phyloP scores from a whole-genome alignment of 179 eudicot species.

The Drosera spatulata region DNA sequence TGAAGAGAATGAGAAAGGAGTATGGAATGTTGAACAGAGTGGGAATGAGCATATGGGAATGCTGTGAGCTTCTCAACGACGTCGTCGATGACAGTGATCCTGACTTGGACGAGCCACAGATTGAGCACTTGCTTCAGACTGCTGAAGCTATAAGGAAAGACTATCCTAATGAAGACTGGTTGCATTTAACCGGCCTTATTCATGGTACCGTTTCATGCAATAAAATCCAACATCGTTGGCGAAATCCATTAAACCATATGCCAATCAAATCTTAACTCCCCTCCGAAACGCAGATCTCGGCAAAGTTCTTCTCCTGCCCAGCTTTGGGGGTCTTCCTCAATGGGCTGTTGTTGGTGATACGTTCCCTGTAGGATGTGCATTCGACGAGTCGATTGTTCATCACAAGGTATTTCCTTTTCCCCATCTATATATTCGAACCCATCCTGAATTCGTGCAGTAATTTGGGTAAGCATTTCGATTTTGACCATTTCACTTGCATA shows the following conservation, averaged over 20 bases:
- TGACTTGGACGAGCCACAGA: slow-evolving; percentile 90
- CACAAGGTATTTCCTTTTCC: slow-evolving; percentile 44
- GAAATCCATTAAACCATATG: not conserved
- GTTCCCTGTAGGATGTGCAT: slow-evolving; percentile 84
- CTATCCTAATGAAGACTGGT: slow-evolving; percentile 86
- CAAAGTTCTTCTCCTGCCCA: slow-evolving; percentile 75
- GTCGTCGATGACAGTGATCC: slow-evolving; percentile 93
- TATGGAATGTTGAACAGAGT: slow-evolving; percentile 55
- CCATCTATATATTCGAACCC: not conserved
- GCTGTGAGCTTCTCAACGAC: slow-evolving; percentile 76
- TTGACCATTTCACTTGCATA: not conserved
- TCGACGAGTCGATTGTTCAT: slow-evolving; percentile 66
- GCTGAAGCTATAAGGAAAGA: slow-evolving; percentile 89
- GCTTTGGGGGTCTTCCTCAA: slow-evolving; percentile 84
- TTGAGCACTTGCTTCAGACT: slow-evolving; percentile 80
- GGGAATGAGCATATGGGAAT: slow-evolving; percentile 98
- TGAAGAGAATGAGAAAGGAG: slow-evolving; percentile 66
- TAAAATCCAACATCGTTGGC: not conserved
- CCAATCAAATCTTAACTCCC: not conserved
- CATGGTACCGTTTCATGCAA: slow-evolving; percentile 37
- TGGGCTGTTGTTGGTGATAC: slow-evolving; percentile 99
- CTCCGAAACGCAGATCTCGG: slow-evolving; percentile 51
- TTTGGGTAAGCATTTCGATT: too few species aligned
- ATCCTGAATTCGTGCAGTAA: too few species aligned
- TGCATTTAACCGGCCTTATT: slow-evolving; percentile 80